Evolutionary conservation across 768 basidiomycete genomes (phyloP), one percentile per base, ranked within the genome.

Genomic region (Pleurotus ostreatus): DNA sequence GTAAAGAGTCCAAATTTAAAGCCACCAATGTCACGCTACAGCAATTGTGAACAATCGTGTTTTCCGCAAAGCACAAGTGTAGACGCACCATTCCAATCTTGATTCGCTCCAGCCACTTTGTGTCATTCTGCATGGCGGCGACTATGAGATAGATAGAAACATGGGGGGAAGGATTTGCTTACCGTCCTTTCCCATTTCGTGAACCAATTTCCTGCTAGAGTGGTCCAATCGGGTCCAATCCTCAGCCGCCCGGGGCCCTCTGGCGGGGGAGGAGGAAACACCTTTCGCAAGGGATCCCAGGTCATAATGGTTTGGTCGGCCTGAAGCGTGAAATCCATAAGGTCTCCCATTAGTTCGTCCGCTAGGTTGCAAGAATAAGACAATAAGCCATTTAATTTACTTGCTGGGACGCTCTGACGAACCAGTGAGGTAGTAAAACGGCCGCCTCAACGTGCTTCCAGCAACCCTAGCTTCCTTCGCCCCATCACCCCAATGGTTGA

Each of bases 101-200:
- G 55, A 74, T 70, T 13, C 64, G 62, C 38, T 72, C 65, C 39
- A 70, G 58, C 71, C 72, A 74, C 52, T 68, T 65, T 4, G 63
- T 56, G 48, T 73, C 72, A 54, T 72, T 73, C 72, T 73, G 20
- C 20, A 20, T 20, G 20, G 20, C 20, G 20, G 20, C 20, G 20
- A 25, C 11, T 5, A 49, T 20, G 3, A 38, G 41, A 22, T 12
- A 46, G 20, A 16, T 8, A 40, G 30, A 46, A 13, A 54, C n/a
- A 46, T 44, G n/a, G 8, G 20, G 16, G 37, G 39, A 4, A 20
- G 12, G 23, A 20, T 20, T 20, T 20, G 20, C 20, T 20, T 20
- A 74, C 71, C 25, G 70, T 74, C 16, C 73, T 60, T 48, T 74
- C 72, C 71, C 71, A 73, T 55, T 74, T 72, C 15, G 68, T 70